These are phyloP conservation scores for Pyrenula massariospora DNA, from an alignment of 495 filamentous ascomycete genomes.

Conservation along the genomic window DNA sequence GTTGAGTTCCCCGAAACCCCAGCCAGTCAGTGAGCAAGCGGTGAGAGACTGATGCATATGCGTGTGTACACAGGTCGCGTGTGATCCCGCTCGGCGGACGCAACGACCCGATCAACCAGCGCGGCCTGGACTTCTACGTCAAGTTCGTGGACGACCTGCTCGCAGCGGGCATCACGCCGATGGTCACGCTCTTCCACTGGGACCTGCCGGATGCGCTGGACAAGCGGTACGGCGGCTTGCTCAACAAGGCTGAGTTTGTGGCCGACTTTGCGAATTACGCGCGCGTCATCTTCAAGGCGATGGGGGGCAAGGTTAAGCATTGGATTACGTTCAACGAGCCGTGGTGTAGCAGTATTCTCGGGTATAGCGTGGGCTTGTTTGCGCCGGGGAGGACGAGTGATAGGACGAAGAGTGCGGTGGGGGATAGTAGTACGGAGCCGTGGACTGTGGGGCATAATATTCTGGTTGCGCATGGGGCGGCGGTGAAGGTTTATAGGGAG, in stretches of 20 bases:
- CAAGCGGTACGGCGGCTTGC: conserved; percentile 37
- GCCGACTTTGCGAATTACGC: conserved; percentile 40
- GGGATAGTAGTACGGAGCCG: conserved; percentile 36
- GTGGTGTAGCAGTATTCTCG: conserved; percentile 37
- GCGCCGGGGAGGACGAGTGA: conserved; percentile 40
- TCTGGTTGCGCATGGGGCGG: conserved; percentile 35
- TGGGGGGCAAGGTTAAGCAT: conserved; percentile 37
- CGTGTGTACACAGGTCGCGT: conserved; percentile 46
- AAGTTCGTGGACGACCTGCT: conserved; percentile 38
- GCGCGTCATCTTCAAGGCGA: conserved; percentile 28
- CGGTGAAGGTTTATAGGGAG: conserved; percentile 38
- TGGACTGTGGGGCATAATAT: conserved; percentile 40
- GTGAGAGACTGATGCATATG: not conserved
- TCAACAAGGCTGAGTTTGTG: conserved; percentile 40
- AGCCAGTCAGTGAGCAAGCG: too few relatives aligned
- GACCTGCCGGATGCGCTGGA: conserved; percentile 39
- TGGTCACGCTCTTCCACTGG: conserved; percentile 44
- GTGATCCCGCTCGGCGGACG: conserved; percentile 51
- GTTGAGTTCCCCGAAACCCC: conserved; percentile 39
- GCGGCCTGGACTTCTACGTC: conserved; percentile 34
- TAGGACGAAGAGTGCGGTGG: conserved; percentile 31
- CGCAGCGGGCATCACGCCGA: conserved; percentile 34
- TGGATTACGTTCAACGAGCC: conserved; percentile 50
- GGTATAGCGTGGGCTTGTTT: conserved; percentile 38
- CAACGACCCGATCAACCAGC: conserved; percentile 33